Percentiles rank a stretch among this genome's conserved stretches.
Conservation (phyloP, 306 rosid genomes). For the Lablab purpureus region DNA sequence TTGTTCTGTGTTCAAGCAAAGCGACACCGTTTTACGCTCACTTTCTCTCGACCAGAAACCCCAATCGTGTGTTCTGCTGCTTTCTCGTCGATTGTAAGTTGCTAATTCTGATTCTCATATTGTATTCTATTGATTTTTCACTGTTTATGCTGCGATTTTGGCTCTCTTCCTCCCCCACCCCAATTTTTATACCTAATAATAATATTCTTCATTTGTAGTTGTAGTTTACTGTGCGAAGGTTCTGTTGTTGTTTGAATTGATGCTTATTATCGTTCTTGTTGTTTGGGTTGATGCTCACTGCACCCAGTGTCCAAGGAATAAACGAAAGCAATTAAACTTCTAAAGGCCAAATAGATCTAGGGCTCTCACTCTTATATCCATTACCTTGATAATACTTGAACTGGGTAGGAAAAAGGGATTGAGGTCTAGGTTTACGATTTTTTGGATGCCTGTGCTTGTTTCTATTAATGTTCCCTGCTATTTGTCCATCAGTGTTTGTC, state of each 20-base stretch:
- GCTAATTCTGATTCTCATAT: too few species aligned
- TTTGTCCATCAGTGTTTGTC: too few species aligned
- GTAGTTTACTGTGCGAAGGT: background rate
- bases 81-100: background rate
- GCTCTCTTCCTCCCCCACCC: background rate
- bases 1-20: background rate
- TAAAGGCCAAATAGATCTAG: background rate
- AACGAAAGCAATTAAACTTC: background rate
- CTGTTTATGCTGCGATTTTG: background rate
- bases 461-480: too few species aligned
- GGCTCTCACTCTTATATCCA: background rate
- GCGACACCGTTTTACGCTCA: background rate
- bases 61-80: background rate
- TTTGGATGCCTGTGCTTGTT: too few species aligned
- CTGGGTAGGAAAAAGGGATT: background rate
- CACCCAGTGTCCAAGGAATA: slow-evolving; percentile 16
- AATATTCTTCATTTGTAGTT: too few species aligned
- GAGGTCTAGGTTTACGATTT: background rate
- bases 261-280: too few species aligned
- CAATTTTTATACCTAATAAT: background rate
- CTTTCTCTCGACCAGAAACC: background rate
- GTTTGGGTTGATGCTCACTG: background rate
- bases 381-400: background rate
- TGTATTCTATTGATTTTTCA: too few species aligned
- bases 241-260: background rate